Evolutionary conservation across 495 filamentous ascomycete species (phyloP), one percentile per base, ranked within the genome.

Genomic region (Xylaria palmicola): DNA sequence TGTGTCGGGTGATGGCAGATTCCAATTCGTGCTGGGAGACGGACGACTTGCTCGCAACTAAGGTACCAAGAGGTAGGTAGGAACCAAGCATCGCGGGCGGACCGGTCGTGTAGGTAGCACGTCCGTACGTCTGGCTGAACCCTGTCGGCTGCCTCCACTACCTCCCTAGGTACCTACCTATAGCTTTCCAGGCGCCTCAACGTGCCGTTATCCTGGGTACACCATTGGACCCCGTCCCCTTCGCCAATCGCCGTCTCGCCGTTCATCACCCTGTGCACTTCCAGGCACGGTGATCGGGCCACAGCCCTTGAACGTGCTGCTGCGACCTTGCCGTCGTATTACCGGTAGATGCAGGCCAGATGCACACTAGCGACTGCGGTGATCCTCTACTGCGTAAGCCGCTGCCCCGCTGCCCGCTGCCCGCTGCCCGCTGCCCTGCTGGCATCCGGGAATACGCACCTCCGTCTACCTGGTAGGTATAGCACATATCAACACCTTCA

Each of bases 61-160:
- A n/a, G n/a, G n/a, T n/a, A n/a, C n/a, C n/a, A n/a, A n/a, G n/a
- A n/a, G n/a, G n/a, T n/a, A 47, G 12, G 43, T 4, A 53, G 40
- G 22, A 59, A 40, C 32, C 32, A 59, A 40, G 34, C 8, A 50
- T 56, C 39, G 26, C 17, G 17, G 53, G 26, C 32, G 30, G 20
- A n/a, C n/a, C n/a, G n/a, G n/a, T n/a, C n/a, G n/a, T n/a, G n/a
- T n/a, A n/a, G n/a, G n/a, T n/a, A n/a, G n/a, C n/a, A n/a, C n/a
- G n/a, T n/a, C n/a, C n/a, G n/a, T n/a, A n/a, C n/a, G 50, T 53
- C 50, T 53, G 39, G 53, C 39, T 56, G 24, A 30, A 59, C 56
- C 56, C 26, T 59, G 56, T 13, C 50, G 45, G 57, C 20, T 52
- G 24, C 37, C 45, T 60, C 57, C 57, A 52, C 57, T 60, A 59